These are phyloP conservation scores for Phytomonas sp. DNA, from an alignment of 208 protist species.

Conservation along the genomic window DNA sequence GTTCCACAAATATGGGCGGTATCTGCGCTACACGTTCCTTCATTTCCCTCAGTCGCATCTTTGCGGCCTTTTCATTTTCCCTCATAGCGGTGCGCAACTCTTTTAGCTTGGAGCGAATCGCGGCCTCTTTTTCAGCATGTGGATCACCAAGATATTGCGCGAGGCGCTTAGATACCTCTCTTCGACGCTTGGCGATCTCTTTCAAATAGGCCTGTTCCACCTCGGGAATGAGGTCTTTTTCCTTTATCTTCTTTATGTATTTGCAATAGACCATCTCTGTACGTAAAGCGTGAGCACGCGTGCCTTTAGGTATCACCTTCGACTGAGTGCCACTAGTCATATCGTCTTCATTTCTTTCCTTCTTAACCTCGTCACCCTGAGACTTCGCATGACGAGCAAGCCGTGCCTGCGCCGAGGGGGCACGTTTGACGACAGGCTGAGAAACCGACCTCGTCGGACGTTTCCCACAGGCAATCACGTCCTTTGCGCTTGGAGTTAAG, in stretches of 20 bases:
- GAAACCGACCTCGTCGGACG: conserved; percentile 12
- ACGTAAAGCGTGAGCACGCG: conserved; percentile 68
- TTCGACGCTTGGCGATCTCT: conserved; percentile 25
- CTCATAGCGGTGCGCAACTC: conserved; percentile 34
- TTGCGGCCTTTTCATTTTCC: conserved; percentile 39
- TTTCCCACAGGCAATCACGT: conserved; percentile 8
- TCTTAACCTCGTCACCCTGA: conserved; percentile 2
- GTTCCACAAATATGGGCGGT: conserved; percentile 76
- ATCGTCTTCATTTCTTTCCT: conserved; percentile 5
- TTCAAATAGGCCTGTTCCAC: conserved; percentile 21
- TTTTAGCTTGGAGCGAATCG: conserved; percentile 53
- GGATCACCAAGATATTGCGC: conserved; percentile 40
- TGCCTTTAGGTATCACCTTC: conserved; percentile 35
- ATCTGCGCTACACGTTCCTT: conserved; percentile 50
- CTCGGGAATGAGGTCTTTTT: conserved; percentile 15
- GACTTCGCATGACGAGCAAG: not conserved
- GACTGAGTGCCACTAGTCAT: not conserved
- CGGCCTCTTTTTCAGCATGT: conserved; percentile 33
- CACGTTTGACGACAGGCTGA: conserved; percentile 6
- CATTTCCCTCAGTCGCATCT: conserved; percentile 63
- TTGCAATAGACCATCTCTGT: conserved; percentile 57
- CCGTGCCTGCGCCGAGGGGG: conserved; percentile 3
- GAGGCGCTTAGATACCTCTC: conserved; percentile 55
- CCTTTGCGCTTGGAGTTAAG: conserved; percentile 26
- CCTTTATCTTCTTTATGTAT: conserved; percentile 32